Base-by-base conservation (phyloP, 179 eudicot genomes). In the Silene vulgaris region DNA sequence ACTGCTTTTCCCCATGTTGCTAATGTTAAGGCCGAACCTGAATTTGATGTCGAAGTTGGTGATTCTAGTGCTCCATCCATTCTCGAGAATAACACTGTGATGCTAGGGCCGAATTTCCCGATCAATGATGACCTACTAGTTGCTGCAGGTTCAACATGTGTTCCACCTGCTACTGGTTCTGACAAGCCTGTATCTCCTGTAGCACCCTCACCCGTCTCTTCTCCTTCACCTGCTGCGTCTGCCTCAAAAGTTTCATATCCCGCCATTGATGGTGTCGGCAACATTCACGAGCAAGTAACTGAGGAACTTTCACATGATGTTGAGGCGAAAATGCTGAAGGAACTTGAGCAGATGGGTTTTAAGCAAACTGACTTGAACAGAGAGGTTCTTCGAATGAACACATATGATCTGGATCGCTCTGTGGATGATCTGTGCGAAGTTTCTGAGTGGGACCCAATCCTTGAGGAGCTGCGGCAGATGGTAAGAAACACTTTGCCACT, bases 281-380 rank as follows among this genome's bases (percentile, higher is more conserved):
- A 43, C 71, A 16, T 29, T 29, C 40, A 21, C 20, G 69, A 54
- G 32, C 76, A 66, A 57, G 56, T 43, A 40, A 6, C 30, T 14
- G 73, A 40, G 23, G 67, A 48, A 19, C 60, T 32, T 28, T 32
- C 16, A 40, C 28, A 0, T 37, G 16, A 19, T 35, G 12, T 40
- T n/a, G 97, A 92, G 83, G 76, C 76, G 79, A 71, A 50, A 67
- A 86, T 89, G 48, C 82, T 94, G 12, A 87, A 67, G 86, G 97
- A 89, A 71, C 90, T 95, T 0, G 87, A 81, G 81, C 84, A 81
- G 67, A 92, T 92, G 97, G 99, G 99, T 2, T 95, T 92, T 73
- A 83, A 75, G 75, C 83, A 92, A 82, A 74, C 82, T n/a, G 87
- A 85, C 67, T 65, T 89, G 85, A 95, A 95, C 81, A 89, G 81